Base-by-base conservation (phyloP, 2,329 filamentous ascomycete species). In the Epichloe gansuensis region DNA sequence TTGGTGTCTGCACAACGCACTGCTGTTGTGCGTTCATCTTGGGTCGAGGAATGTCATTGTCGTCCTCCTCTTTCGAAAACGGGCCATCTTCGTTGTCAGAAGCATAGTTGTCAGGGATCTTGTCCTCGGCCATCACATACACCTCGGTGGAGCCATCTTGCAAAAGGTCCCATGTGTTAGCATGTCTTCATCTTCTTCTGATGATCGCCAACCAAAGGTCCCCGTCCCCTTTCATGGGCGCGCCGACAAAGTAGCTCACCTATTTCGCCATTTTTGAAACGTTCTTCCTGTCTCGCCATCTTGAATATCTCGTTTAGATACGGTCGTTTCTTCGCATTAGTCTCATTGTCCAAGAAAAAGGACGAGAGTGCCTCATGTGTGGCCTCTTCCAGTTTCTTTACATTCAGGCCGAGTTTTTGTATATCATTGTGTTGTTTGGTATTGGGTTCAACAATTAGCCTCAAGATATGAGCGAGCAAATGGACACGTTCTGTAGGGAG, bases 251-350 rank as follows among this genome's bases (percentile, higher is more conserved):
- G 8, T 31, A 31, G 27, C 72, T 56, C 63, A 82, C 80, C 79
- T 49, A 82, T 76, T 58, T 81, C 77, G 27, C 72, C 74, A 43
- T 75, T 73, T 56, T 68, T 75, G 58, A 66, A 82, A 4, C 74
- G 68, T 60, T 82, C 78, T 56, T 84, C 76, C 34, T 69, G 64
- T 51, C 66, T 72, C 0, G 80, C 80, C 34, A 84, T 73, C 54
- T 74, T 77, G 67, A 84, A 84, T 8, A 84, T 76, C 59, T 84
- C 80, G 50, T 72, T 75, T 8, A 84, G 60, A 47, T 73, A 80
- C 0, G 71, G 70, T 52, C 71, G 74, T 68, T 83, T 84, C 55
- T 69, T 69, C 2, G 65, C 64, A 53, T 84, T 83, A 42, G 70
- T 71, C 2, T 78, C 74, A 51, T 74, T 76, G 55, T 82, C 78